Evolutionary conservation across 352 stramenopile species (phyloP), one percentile per base, ranked within the genome.

Genomic region (Globisporangium camurandrum): DNA sequence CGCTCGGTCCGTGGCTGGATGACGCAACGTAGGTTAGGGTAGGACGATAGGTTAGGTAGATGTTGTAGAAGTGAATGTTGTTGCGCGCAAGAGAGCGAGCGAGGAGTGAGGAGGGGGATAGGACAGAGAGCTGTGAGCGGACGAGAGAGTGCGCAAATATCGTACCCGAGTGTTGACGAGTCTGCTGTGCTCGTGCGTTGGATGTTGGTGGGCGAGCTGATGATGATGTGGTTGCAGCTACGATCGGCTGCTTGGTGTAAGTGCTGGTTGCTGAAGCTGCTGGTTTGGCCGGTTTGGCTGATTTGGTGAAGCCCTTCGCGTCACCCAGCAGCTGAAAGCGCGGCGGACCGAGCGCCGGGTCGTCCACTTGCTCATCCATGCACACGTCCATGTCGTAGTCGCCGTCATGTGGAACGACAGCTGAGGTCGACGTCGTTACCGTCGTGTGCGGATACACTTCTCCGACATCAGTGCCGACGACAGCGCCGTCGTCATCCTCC

Each of bases 11-110:
- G n/a, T n/a, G n/a, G n/a, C n/a, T n/a, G n/a, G n/a, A n/a, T n/a
- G n/a, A n/a, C n/a, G n/a, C n/a, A n/a, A n/a, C n/a, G n/a, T n/a
- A n/a, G n/a, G n/a, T 56, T 56, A 50, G 41, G 50, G 36, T 57
- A 57, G 50, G 50, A 53, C 39, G 26, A 44, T 49, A 53, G 39
- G 28, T 59, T 53, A 28, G 46, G n/a, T n/a, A 53, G 52, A 53
- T 53, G 44, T 59, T 38, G 52, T 59, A 44, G 52, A 59, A 46
- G 52, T 59, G n/a, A n/a, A 51, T 17, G 33, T 20, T 7, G 33
- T 39, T 4, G 33, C 14, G 33, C 17, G 2, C 9, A 2, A 39
- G 33, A 8, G 36, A 14, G 19, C 2, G 36, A 41, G 17, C 4
- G n/a, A 17, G 17, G 30, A 34, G 30, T 12, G 30, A 12, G 30